A percentile compares a stretch with the other conserved stretches of the same genome.
Conservation (phyloP, 2,329 filamentous ascomycete genomes). For the Exophiala lecanii-corni region DNA sequence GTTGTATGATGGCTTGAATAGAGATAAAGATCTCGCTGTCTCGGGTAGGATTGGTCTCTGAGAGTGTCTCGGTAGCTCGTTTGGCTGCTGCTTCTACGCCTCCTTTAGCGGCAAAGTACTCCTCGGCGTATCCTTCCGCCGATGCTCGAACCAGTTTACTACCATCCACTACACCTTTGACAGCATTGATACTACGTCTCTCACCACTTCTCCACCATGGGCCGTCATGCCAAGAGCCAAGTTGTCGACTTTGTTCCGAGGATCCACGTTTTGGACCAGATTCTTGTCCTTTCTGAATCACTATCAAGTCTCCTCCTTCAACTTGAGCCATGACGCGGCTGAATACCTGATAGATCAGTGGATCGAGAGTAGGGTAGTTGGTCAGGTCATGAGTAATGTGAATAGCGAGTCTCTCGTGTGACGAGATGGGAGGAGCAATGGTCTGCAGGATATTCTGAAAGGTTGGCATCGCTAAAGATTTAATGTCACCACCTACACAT, state of each 20-base stretch:
- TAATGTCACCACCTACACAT: slow-evolving; percentile 72
- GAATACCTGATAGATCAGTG: slow-evolving; percentile 86
- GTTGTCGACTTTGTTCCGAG: slow-evolving; percentile 51
- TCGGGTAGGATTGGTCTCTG: slow-evolving; percentile 81
- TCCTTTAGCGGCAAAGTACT: slow-evolving; percentile 75
- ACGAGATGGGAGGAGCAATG: slow-evolving; percentile 90
- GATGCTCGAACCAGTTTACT: slow-evolving; percentile 87
- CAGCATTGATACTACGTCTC: slow-evolving; percentile 70
- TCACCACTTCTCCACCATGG: slow-evolving; percentile 80
- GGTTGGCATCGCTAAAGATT: slow-evolving; percentile 81
- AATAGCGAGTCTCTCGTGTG: slow-evolving; percentile 93
- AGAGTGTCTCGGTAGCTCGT: slow-evolving; percentile 71
- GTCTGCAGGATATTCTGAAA: slow-evolving; percentile 94
- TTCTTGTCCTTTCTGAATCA: slow-evolving; percentile 89
- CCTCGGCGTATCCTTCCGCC: slow-evolving; percentile 79
- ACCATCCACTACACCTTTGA: slow-evolving; percentile 77
- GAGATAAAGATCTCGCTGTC: slow-evolving; percentile 93
- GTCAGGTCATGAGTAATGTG: slow-evolving; percentile 95
- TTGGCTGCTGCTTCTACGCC: slow-evolving; percentile 76
- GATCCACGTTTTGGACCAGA: slow-evolving; percentile 64
- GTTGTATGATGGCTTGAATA: slow-evolving; percentile 77
- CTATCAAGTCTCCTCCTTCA: slow-evolving; percentile 89
- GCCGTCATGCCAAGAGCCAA: slow-evolving; percentile 78
- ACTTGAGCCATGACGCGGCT: slow-evolving; percentile 98
- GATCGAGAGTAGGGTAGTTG: slow-evolving; percentile 90